A percentile compares a stretch with the other conserved stretches of the same genome.
phyloP scores from a whole-genome alignment of 805 yeast species.

The Saccharomycopsis sp. region DNA sequence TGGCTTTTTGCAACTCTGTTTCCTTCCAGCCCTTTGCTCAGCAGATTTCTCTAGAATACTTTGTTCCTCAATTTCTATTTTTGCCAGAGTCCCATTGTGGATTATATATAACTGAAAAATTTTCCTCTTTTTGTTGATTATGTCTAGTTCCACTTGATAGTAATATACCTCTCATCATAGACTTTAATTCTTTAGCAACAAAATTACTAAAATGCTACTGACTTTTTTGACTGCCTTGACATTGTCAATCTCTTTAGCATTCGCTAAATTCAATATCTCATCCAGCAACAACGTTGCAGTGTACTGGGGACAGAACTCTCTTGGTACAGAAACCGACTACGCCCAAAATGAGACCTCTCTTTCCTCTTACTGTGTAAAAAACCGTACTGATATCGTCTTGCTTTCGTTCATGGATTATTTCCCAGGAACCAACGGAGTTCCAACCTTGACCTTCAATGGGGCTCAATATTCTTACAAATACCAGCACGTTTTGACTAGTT shows the following conservation, averaged over 20 bases:
- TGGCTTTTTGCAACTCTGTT: background rate
- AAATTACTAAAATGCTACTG: background rate
- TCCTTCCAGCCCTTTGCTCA: background rate
- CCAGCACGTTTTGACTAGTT: slow-evolving; percentile 41
- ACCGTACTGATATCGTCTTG: slow-evolving; percentile 64
- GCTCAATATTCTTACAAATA: slow-evolving; percentile 42
- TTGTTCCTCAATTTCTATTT: background rate
- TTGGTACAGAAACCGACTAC: slow-evolving; percentile 42
- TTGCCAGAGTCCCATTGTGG: background rate
- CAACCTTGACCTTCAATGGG: slow-evolving; percentile 31
- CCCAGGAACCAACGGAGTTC: slow-evolving; percentile 38
- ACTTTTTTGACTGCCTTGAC: background rate
- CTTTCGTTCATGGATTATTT: slow-evolving; percentile 64
- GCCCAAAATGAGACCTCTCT: slow-evolving; percentile 30
- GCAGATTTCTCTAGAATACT: too few species aligned
- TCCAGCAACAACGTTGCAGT: slow-evolving; percentile 49
- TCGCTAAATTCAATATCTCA: slow-evolving; percentile 27
- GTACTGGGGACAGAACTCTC: slow-evolving; percentile 79
- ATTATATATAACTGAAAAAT: too few species aligned
- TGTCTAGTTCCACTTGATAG: background rate
- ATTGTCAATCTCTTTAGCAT: background rate
- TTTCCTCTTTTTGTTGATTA: background rate
- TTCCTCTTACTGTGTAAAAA: slow-evolving; percentile 56
- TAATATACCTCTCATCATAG: too few species aligned
- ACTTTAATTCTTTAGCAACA: too few species aligned